Percentiles rank a stretch among this genome's conserved stretches.
Conservation (phyloP, 2,329 filamentous ascomycete species). For the Phialophora macrospora region DNA sequence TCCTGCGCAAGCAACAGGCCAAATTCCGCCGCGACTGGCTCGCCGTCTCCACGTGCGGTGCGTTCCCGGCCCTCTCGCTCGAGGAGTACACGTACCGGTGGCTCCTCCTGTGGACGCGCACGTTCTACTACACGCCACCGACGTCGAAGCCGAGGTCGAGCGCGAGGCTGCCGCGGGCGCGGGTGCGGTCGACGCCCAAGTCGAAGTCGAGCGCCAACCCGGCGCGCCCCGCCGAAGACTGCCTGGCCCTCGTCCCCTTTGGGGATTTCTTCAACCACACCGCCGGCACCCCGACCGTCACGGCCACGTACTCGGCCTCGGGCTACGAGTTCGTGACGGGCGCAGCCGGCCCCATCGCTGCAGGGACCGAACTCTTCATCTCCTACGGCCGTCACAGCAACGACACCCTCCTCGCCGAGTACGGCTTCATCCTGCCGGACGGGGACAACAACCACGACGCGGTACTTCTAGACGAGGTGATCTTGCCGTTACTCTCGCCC, state of each 20-base stretch:
- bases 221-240: constrained; percentile 47
- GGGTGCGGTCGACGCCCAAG: neutral
- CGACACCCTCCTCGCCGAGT: constrained; percentile 30
- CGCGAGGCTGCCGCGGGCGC: constrained; percentile 37
- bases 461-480: constrained; percentile 18
- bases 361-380: constrained; percentile 27
- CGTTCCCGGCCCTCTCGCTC: neutral
- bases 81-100: constrained; percentile 55
- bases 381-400: constrained; percentile 30
- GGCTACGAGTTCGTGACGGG: constrained; percentile 15
- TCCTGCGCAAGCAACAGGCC: constrained; percentile 17
- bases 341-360: neutral
- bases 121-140: constrained; percentile 62
- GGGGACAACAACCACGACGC: constrained; percentile 17
- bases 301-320: constrained; percentile 19
- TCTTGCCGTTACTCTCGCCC: constrained; percentile 14
- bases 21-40: constrained; percentile 22
- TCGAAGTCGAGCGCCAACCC: neutral
- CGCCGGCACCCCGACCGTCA: constrained; percentile 38
- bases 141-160: constrained; percentile 40
- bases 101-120: constrained; percentile 65
- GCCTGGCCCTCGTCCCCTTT: constrained; percentile 54
- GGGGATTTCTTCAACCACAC: constrained; percentile 56
- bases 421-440: constrained; percentile 25
- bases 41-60: constrained; percentile 8